These are phyloP conservation scores for Paecilomyces sp. DNA, from an alignment of 2,329 filamentous ascomycete genomes.

Conservation along the genomic window DNA sequence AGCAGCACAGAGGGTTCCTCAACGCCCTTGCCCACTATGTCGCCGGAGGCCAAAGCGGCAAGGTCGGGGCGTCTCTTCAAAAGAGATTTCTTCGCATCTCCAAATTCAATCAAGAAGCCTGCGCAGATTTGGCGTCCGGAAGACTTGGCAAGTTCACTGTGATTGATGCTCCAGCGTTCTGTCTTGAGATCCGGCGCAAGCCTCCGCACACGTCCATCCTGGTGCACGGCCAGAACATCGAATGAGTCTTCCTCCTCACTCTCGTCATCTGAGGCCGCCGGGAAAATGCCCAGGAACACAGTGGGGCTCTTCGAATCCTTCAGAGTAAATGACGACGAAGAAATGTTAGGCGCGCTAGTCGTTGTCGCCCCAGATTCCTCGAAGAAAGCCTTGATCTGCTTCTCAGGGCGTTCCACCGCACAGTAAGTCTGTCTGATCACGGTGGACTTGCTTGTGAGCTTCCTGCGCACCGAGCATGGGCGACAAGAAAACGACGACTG, in stretches of 20 bases:
- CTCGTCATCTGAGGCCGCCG: slow-evolving; percentile 15
- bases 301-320: slow-evolving; percentile 30
- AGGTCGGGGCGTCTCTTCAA: slow-evolving; percentile 35
- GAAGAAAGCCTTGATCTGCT: slow-evolving; percentile 48
- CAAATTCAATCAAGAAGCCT: slow-evolving; percentile 33
- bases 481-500: slow-evolving; percentile 51
- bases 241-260: slow-evolving; percentile 22
- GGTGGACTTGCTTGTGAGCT: slow-evolving; percentile 33
- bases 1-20: slow-evolving; percentile 29
- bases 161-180: slow-evolving; percentile 32
- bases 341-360: slow-evolving; percentile 27
- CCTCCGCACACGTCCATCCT: slow-evolving; percentile 35
- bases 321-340: slow-evolving; percentile 30
- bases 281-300: slow-evolving; percentile 32
- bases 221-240: slow-evolving; percentile 36
- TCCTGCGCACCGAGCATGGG: slow-evolving; percentile 52
- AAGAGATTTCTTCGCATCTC: slow-evolving; percentile 33
- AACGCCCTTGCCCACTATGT: slow-evolving; percentile 17
- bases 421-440: slow-evolving; percentile 52
- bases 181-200: slow-evolving; percentile 33
- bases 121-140: slow-evolving; percentile 23
- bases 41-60: slow-evolving; percentile 27
- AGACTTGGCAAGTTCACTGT: slow-evolving; percentile 23
- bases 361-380: slow-evolving; percentile 37
- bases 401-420: slow-evolving; percentile 41